Conservation (phyloP, 1,284 basidiomycete species). For the Vanrija pseudolonga region DNA sequence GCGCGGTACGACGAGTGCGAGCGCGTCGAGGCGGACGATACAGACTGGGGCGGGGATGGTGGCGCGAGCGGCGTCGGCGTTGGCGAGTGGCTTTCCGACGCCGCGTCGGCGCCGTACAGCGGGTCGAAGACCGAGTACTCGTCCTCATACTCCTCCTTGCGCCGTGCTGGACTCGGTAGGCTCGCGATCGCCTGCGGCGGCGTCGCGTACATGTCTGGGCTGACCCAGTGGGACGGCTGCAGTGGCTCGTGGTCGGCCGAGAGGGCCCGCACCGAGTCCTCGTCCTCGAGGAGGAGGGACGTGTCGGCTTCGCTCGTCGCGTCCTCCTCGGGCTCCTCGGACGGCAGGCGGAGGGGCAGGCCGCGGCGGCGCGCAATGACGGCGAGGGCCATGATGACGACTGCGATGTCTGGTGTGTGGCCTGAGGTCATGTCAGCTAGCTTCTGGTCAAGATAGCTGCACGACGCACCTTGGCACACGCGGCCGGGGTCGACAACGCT, state of each 20-base stretch:
- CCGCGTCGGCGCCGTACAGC: background rate
- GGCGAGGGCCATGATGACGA: conserved; percentile 29
- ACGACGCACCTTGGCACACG: conserved; percentile 1
- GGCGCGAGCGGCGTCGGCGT: background rate
- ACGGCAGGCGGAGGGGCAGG: conserved; percentile 6
- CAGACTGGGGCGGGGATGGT: background rate
- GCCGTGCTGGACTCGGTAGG: no score
- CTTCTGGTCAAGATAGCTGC: background rate
- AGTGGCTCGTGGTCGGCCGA: background rate
- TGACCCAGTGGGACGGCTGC: background rate
- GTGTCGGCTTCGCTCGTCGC: background rate
- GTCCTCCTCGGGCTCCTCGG: background rate
- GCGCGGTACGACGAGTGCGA: background rate
- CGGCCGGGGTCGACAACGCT: conserved; percentile 21
- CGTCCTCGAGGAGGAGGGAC: background rate
- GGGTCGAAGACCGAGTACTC: background rate
- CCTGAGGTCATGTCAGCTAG: conserved; percentile 11
- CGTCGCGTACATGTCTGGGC: background rate
- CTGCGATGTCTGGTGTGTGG: conserved; percentile 19
- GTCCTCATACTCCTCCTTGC: background rate
- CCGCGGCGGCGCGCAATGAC: conserved; percentile 29
- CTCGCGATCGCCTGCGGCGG: background rate
- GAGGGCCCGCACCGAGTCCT: background rate
- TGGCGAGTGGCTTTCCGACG: background rate
- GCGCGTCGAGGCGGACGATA: background rate